phyloP scores from a whole-genome alignment of 805 yeast species.

The Blastobotrys muscicola region DNA sequence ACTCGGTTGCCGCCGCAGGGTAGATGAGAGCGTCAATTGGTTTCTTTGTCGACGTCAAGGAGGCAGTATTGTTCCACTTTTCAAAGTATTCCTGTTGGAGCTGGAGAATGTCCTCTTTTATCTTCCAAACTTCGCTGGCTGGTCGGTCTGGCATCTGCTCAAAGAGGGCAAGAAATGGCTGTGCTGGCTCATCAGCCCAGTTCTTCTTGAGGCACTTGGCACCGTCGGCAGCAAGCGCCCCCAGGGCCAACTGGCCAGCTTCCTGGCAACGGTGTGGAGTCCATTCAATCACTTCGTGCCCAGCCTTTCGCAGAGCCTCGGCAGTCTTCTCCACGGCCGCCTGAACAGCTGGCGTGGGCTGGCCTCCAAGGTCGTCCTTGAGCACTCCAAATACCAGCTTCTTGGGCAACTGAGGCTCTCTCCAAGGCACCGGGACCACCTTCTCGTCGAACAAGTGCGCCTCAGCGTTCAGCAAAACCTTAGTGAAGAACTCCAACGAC shows the following conservation, averaged over 20 bases:
- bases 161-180: constrained; percentile 30
- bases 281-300: constrained; percentile 22
- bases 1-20: constrained; percentile 35
- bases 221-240: constrained; percentile 39
- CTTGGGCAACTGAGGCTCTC: constrained; percentile 17
- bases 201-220: constrained; percentile 31
- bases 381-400: constrained; percentile 10
- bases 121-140: not conserved
- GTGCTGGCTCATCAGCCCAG: constrained; percentile 16
- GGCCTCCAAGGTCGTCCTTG: constrained; percentile 34
- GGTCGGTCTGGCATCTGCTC: not conserved
- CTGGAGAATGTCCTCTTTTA: constrained; percentile 13
- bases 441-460: constrained; percentile 45
- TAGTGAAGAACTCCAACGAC: constrained; percentile 32
- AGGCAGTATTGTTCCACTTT: constrained; percentile 33
- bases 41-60: constrained; percentile 29
- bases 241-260: not conserved
- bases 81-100: constrained; percentile 33
- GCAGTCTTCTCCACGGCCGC: constrained; percentile 35
- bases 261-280: not conserved
- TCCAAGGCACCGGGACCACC: constrained; percentile 44
- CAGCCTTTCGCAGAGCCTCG: constrained; percentile 13
- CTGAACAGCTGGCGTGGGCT: constrained; percentile 42
- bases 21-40: constrained; percentile 41
- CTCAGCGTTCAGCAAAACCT: constrained; percentile 31